Base-by-base conservation (phyloP, 768 basidiomycete genomes). In the Erythrobasidium yunnanense region DNA sequence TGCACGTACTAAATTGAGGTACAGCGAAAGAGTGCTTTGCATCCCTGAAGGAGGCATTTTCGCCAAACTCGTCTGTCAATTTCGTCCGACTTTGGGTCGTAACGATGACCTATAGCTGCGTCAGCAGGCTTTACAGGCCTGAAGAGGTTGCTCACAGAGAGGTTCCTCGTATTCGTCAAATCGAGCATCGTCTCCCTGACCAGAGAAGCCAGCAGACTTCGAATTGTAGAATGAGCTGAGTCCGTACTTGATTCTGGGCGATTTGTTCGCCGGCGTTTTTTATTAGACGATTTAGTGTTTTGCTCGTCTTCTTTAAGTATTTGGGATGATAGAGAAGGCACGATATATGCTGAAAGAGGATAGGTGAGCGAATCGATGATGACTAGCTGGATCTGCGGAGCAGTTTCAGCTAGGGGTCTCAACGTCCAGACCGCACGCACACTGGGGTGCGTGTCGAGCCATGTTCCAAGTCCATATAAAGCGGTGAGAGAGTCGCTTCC, bases 1-100 rank as follows among this genome's bases (percentile, higher is more conserved):
- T 4, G 4, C 29, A 27, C 60, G 32, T 34, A 63, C 60, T 25
- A 30, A 50, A 63, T 29, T 63, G 60, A 4, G 45, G 60, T 7
- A 63, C 60, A 32, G 60, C 60, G 32, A 63, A 63, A 7, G 60
- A 63, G 34, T 63, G 60, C 30, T 51, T 49, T n/a, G 60, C 60
- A 18, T 63, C 47, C 25, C 35, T 49, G 7, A 63, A 29, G 17
- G 20, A 50, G 15, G 49, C 33, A 17, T 49, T 49, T 32, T 63
- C 60, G n/a, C 60, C 60, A 23, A 63, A 63, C 4, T 63, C 60
- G 29, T 63, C 60, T 17, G 60, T 63, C 7, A 63, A 25, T 25
- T 63, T 63, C 2, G 60, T 63, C 47, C 52, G 49, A 38, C 60
- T 63, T 38, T 63, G 60, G 2, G 60, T 63, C 18, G 60, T 63